Conservation (phyloP, 2,329 filamentous ascomycete genomes). For the Colletotrichum sidae region DNA sequence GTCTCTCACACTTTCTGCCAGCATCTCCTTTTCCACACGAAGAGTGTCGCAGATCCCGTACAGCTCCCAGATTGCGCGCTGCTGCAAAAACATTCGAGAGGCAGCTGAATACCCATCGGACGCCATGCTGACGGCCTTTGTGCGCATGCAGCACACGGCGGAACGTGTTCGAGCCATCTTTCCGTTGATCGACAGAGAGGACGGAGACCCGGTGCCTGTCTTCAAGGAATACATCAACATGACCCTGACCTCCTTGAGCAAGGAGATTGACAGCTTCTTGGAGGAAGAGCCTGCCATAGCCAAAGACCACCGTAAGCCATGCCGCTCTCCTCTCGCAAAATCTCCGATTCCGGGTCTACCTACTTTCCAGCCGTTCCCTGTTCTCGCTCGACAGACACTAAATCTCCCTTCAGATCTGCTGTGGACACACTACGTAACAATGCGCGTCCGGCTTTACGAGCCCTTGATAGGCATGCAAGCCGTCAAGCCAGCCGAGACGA, state of each 20-base stretch:
- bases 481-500: slow-evolving; percentile 31
- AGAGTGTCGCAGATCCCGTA: slow-evolving; percentile 47
- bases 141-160: slow-evolving; percentile 49
- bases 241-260: slow-evolving; percentile 46
- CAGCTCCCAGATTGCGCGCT: slow-evolving; percentile 48
- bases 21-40: slow-evolving; percentile 46
- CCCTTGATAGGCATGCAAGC: slow-evolving; percentile 48
- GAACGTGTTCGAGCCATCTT: slow-evolving; percentile 45
- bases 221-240: slow-evolving; percentile 47
- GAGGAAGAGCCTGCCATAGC: slow-evolving; percentile 10
- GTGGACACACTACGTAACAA: slow-evolving; percentile 47
- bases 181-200: slow-evolving; percentile 39
- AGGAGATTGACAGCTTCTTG: slow-evolving; percentile 47
- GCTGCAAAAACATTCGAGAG: slow-evolving; percentile 46
- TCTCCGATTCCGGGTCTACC: too few relatives aligned
- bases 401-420: slow-evolving; percentile 44
- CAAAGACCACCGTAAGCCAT: slow-evolving; percentile 10
- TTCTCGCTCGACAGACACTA: too few relatives aligned
- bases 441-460: slow-evolving; percentile 52
- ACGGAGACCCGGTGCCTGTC: slow-evolving; percentile 1
- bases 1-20: slow-evolving; percentile 3
- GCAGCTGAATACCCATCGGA: slow-evolving; percentile 27
- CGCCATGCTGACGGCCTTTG: slow-evolving; percentile 45
- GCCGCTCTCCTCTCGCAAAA: background rate
- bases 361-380: too few relatives aligned